Percentiles rank a stretch among this genome's conserved stretches.
These are phyloP conservation scores for Suhomyces kunorum DNA, from an alignment of 1,139 yeast genomes.

Conservation along the genomic window DNA sequence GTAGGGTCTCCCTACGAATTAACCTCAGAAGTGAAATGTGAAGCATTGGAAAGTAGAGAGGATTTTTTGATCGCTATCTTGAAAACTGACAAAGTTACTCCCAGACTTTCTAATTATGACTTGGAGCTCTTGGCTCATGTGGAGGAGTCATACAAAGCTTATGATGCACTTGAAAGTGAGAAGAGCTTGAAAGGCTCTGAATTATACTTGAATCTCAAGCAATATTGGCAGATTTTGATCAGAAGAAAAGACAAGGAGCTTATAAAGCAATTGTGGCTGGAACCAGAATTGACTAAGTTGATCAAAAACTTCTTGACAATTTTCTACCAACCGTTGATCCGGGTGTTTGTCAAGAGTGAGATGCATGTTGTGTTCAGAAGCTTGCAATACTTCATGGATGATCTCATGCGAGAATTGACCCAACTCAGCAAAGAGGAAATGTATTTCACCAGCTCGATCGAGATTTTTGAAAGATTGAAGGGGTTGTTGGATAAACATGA, in stretches of 20 bases:
- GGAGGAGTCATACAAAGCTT: slow-evolving; percentile 23
- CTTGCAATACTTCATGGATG: slow-evolving; percentile 72
- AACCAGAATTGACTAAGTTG: slow-evolving; percentile 71
- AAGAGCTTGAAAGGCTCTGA: slow-evolving; percentile 20
- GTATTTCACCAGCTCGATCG: slow-evolving; percentile 45
- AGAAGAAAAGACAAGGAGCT: slow-evolving; percentile 75
- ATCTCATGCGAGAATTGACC: slow-evolving; percentile 55
- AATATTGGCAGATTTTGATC: slow-evolving; percentile 62
- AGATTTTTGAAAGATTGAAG: slow-evolving; percentile 66
- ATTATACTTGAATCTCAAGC: slow-evolving; percentile 53
- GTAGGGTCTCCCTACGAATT: slow-evolving; percentile 17
- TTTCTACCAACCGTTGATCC: slow-evolving; percentile 82
- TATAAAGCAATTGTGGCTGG: slow-evolving; percentile 78
- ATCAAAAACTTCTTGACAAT: slow-evolving; percentile 72
- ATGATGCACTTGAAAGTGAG: slow-evolving; percentile 20
- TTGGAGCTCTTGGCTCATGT: slow-evolving; percentile 14
- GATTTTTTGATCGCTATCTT: slow-evolving; percentile 32
- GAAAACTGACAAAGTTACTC: slow-evolving; percentile 23
- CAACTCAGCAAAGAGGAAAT: slow-evolving; percentile 50
- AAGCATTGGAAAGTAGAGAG: slow-evolving; percentile 21
- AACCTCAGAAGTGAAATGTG: slow-evolving; percentile 27
- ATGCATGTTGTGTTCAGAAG: slow-evolving; percentile 75
- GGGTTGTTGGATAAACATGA: slow-evolving; percentile 69
- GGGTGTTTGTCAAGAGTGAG: slow-evolving; percentile 72
- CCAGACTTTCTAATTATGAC: slow-evolving; percentile 15